phyloP scores from a whole-genome alignment of 2,329 filamentous ascomycete species.

The Hymenoscyphus salicellus region DNA sequence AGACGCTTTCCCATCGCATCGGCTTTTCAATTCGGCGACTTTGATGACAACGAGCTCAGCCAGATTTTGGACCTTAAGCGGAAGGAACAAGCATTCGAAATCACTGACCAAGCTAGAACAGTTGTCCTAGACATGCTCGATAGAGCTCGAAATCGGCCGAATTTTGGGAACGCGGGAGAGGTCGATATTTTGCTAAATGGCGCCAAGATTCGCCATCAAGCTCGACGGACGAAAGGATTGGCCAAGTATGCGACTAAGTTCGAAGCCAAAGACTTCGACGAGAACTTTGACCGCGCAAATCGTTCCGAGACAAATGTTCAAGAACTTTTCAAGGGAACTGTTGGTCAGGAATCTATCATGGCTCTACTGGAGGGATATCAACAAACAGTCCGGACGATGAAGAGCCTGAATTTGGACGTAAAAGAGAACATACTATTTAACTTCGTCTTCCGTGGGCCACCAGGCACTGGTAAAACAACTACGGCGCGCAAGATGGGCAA shows the following conservation, averaged over 20 bases:
- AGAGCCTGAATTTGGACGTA: conserved; percentile 45
- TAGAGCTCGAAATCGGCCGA: conserved; percentile 56
- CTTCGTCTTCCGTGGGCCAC: conserved; percentile 54
- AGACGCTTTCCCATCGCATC: conserved; percentile 61
- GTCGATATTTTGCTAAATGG: conserved; percentile 58
- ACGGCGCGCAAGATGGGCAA: conserved; percentile 71
- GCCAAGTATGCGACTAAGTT: too few species aligned
- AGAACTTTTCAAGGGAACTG: too few species aligned
- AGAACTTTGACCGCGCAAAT: too few species aligned
- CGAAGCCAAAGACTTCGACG: conserved; percentile 22
- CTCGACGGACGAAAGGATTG: conserved; percentile 42
- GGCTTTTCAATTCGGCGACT: conserved; percentile 67
- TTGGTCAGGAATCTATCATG: conserved; percentile 48
- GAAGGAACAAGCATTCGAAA: neutral
- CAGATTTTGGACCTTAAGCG: conserved; percentile 1
- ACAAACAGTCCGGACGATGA: conserved; percentile 43
- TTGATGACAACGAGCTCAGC: conserved; percentile 48
- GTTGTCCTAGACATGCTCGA: conserved; percentile 57
- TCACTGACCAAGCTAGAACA: neutral
- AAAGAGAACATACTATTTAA: conserved; percentile 51
- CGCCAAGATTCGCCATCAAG: conserved; percentile 50
- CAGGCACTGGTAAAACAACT: conserved; percentile 67
- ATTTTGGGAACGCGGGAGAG: conserved; percentile 70
- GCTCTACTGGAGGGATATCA: conserved; percentile 47
- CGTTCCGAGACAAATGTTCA: too few species aligned